Conservation (phyloP, 345 rosid genomes). For the Salix dunnii region DNA sequence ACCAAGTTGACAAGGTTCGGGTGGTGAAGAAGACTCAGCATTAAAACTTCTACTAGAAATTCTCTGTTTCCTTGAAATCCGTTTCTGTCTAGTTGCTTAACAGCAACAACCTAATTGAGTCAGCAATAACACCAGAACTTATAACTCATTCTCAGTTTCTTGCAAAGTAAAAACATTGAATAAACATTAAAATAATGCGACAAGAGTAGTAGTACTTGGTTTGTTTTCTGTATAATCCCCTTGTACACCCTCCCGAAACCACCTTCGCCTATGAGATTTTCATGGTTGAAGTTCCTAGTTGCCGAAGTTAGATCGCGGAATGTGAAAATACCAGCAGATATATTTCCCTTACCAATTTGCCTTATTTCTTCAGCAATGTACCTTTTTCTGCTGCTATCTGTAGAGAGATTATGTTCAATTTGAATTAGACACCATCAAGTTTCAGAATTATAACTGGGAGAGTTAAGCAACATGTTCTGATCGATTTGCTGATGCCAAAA, state of each 20-base stretch:
- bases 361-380: conserved; percentile 59
- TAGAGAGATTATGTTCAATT: neutral
- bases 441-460: neutral
- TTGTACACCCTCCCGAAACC: conserved; percentile 94
- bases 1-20: conserved; percentile 65
- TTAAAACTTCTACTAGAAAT: conserved; percentile 70
- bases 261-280: conserved; percentile 79
- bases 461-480: neutral
- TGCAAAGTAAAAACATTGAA: neutral
- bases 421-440: neutral
- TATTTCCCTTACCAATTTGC: conserved; percentile 65
- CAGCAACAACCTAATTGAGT: conserved; percentile 49
- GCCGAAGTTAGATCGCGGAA: conserved; percentile 61
- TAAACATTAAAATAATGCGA: too few species aligned
- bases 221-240: conserved; percentile 45
- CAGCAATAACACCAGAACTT: neutral
- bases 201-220: conserved; percentile 41
- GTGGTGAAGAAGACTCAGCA: conserved; percentile 68
- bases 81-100: conserved; percentile 78
- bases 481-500: neutral
- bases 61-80: conserved; percentile 84
- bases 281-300: conserved; percentile 63
- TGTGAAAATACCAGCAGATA: conserved; percentile 54
- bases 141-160: neutral
- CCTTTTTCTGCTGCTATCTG: conserved; percentile 73